A percentile compares a stretch with the other conserved stretches of the same genome.
Evolutionary conservation across 371 early-diverging fungal genomes (phyloP).

Genomic region (Lichtheimia hyalospora): DNA sequence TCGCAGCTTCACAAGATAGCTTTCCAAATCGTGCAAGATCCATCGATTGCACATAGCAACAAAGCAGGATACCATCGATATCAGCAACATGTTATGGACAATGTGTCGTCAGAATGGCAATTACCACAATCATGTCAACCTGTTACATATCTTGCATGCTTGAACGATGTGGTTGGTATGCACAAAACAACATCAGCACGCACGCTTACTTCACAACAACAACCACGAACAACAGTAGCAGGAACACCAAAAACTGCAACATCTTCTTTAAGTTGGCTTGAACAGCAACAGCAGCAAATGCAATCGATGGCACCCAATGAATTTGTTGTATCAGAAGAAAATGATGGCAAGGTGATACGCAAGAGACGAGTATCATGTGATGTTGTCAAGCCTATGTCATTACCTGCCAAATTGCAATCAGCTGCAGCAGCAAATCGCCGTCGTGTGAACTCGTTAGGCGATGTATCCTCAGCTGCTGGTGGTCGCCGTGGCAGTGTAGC

Average conservation of each 20-base stretch:
- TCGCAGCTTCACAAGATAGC: constrained; percentile 92
- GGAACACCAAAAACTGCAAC: background rate
- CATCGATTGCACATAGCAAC: constrained; percentile 36
- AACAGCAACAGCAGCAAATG: constrained; percentile 6
- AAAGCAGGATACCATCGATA: constrained; percentile 22
- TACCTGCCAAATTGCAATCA: constrained; percentile 20
- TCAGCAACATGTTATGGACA: constrained; percentile 9
- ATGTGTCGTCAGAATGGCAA: constrained; percentile 13
- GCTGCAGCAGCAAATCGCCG: constrained; percentile 27
- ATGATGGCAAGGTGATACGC: constrained; percentile 31
- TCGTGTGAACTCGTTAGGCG: constrained; percentile 45
- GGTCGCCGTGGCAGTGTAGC: constrained; percentile 5
- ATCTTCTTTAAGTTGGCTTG: constrained; percentile 15
- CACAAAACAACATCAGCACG: constrained; percentile 66
- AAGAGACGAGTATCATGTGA: constrained; percentile 52
- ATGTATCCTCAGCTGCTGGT: constrained; percentile 10
- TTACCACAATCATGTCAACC: constrained; percentile 50
- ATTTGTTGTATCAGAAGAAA: constrained; percentile 21
- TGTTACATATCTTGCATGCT: constrained; percentile 73
- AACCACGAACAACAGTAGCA: background rate
- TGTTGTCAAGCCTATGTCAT: constrained; percentile 29
- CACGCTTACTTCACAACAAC: constrained; percentile 17
- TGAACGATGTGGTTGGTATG: constrained; percentile 79
- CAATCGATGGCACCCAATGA: constrained; percentile 5
- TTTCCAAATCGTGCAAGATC: constrained; percentile 72